phyloP scores from a whole-genome alignment of 2,329 filamentous ascomycete genomes.

The Graphilbum fragrans region DNA sequence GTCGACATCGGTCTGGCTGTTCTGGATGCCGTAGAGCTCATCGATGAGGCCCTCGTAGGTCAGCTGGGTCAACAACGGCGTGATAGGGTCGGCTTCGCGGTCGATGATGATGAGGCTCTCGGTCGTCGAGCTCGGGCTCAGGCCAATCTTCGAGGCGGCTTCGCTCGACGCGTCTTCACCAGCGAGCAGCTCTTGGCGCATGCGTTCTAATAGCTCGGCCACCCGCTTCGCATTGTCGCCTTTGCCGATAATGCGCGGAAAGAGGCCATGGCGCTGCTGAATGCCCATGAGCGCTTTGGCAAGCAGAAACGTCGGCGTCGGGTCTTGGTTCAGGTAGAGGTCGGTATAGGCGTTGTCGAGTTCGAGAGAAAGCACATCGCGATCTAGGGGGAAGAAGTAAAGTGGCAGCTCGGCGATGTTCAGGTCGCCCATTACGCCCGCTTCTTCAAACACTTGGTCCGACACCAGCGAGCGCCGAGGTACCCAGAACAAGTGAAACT shows the following conservation, averaged over 20 bases:
- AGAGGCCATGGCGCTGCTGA: constrained; percentile 83
- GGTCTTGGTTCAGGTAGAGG: constrained; percentile 80
- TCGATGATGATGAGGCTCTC: constrained; percentile 94
- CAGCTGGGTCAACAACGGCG: constrained; percentile 81
- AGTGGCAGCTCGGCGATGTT: constrained; percentile 79
- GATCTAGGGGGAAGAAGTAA: constrained; percentile 83
- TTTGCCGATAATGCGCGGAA: constrained; percentile 89
- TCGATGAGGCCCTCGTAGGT: constrained; percentile 96
- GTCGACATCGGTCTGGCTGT: constrained; percentile 89
- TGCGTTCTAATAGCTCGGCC: constrained; percentile 74
- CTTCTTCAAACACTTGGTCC: constrained; percentile 83
- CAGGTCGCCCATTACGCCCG: constrained; percentile 84
- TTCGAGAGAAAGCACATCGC: constrained; percentile 83
- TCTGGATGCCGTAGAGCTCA: constrained; percentile 80
- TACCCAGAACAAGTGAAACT: constrained; percentile 95
- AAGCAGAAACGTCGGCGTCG: constrained; percentile 77
- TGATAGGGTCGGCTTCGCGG: constrained; percentile 87
- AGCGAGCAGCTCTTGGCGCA: constrained; percentile 79
- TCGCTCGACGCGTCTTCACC: constrained; percentile 59
- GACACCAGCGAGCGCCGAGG: constrained; percentile 84
- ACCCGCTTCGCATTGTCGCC: constrained; percentile 87
- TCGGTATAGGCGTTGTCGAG: constrained; percentile 78
- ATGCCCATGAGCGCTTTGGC: constrained; percentile 90
- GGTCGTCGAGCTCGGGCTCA: constrained; percentile 75
- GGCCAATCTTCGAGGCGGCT: constrained; percentile 41